Evolutionary conservation across 2,329 filamentous ascomycete genomes (phyloP).

Genomic region (Apiospora malaysiana): DNA sequence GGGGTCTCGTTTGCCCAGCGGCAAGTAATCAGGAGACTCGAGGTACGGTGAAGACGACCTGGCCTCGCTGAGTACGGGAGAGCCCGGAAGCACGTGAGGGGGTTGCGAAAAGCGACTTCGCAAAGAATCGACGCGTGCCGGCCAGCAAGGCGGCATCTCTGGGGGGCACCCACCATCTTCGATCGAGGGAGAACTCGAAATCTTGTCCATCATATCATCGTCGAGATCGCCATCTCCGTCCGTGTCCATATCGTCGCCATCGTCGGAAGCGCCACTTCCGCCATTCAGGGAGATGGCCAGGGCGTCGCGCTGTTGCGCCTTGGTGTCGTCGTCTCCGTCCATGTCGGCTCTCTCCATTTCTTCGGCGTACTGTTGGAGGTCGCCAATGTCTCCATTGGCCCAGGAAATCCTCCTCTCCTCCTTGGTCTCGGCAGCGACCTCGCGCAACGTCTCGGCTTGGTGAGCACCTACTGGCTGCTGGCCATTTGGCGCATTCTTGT

Average conservation of each 20-base stretch:
- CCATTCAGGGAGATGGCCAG: constrained; percentile 68
- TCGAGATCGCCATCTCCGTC: constrained; percentile 79
- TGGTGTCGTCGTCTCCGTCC: constrained; percentile 47
- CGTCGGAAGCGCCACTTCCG: constrained; percentile 54
- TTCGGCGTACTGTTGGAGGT: constrained; percentile 53
- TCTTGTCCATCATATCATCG: constrained; percentile 97
- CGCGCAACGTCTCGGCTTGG: constrained; percentile 83
- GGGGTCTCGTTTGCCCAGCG: constrained; percentile 32
- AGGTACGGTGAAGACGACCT: constrained; percentile 51
- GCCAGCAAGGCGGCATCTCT: constrained; percentile 46
- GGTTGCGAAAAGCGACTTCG: constrained; percentile 38
- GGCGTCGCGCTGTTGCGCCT: constrained; percentile 59
- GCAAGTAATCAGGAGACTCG: constrained; percentile 42
- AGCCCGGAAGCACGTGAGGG: constrained; percentile 33
- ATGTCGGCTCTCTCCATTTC: constrained; percentile 49
- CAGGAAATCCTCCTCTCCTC: constrained; percentile 70
- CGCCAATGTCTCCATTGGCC: constrained; percentile 48
- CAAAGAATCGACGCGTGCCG: constrained; percentile 51
- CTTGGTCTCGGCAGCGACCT: constrained; percentile 78
- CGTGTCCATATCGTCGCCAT: constrained; percentile 71
- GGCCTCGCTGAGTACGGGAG: constrained; percentile 40
- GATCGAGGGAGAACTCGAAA: constrained; percentile 98
- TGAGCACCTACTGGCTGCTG: constrained; percentile 68
- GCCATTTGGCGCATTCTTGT: constrained; percentile 60
- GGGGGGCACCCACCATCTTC: constrained; percentile 89